Evolutionary conservation across 495 filamentous ascomycete species (phyloP), one percentile per base, ranked within the genome.

Genomic region (Hyaloscypha finlandica): DNA sequence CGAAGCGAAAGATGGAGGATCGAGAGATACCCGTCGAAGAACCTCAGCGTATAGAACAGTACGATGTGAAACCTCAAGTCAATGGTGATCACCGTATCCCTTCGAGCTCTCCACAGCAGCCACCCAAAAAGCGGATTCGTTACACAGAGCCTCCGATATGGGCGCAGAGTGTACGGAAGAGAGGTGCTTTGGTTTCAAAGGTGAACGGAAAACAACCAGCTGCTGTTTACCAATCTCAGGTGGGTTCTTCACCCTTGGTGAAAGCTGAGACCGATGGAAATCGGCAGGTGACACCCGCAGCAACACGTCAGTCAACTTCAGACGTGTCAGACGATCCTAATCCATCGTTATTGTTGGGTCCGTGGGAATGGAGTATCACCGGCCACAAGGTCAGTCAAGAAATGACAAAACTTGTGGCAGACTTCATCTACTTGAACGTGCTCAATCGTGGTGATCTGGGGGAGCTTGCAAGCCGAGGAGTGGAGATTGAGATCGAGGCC

Each of bases 401-500:
- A 60, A 71, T 94, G 31, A 87, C 85, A 6, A 88, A 86, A 68
- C 65, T 77, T 14, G 79, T 96, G 8, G 88, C 88, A 55, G 90
- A 96, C 73, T 96, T 92, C 69, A 74, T 97, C 8, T 94, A 85
- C 71, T 69, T 80, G 53, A 78, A 89, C 66, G 89, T 96, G 33
- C 85, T 94, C 14, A 66, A 80, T 6, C 82, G 85, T 62, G 77
- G 81, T 16, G 82, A 83, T 66, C 77, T 85, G 5, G 83, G 83
- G 30, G 85, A 89, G 61, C 75, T 85, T 39, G 72, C 78, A 6
- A 77, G 72, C 64, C 76, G 78, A n/a, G 87, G 85, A 5, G 84
- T 90, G n/a, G 83, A 92, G 64, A 83, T 96, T 48, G 94, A 97
- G 76, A 90, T 97, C 63, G 94, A 97, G 78, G 94, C 92, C 9